Evolutionary conservation across 179 eudicot species (phyloP).

Genomic region (Silene noctiflora): DNA sequence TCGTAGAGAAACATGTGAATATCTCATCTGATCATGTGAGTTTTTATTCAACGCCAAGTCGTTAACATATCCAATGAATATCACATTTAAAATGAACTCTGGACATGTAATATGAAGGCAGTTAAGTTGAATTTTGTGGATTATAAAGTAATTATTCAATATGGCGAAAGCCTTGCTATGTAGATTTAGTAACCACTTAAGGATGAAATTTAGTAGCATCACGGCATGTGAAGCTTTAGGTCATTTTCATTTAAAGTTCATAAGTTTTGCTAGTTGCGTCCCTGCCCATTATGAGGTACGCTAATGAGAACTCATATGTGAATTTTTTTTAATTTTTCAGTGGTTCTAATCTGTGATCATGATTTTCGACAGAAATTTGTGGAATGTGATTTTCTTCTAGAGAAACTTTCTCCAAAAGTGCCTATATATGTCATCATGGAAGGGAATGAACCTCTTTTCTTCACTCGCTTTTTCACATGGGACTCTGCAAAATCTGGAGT

Average conservation of each 20-base stretch:
- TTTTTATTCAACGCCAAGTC: too few relatives aligned
- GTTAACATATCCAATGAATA: too few relatives aligned
- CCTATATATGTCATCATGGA: constrained; percentile 74
- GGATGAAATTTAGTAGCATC: neutral
- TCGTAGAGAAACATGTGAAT: too few relatives aligned
- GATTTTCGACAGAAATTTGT: constrained; percentile 71
- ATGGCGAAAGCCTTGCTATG: neutral
- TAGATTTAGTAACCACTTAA: neutral
- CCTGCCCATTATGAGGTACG: neutral
- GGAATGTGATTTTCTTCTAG: constrained; percentile 70
- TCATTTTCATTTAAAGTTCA: neutral
- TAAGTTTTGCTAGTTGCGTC: neutral
- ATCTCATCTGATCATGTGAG: too few relatives aligned
- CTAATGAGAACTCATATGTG: neutral
- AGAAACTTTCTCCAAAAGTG: constrained; percentile 64
- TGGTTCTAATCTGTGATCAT: constrained; percentile 17
- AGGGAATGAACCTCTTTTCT: constrained; percentile 90
- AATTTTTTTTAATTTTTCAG: neutral
- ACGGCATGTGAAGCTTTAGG: neutral
- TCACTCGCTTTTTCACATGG: constrained; percentile 93
- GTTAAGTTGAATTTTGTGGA: too few relatives aligned
- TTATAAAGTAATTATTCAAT: too few relatives aligned
- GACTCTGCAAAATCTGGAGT: constrained; percentile 72
- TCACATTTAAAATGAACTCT: too few relatives aligned
- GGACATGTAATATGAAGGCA: too few relatives aligned